Base-by-base conservation (phyloP, 164 flowering plant species). In the Macadamia integrifolia region DNA sequence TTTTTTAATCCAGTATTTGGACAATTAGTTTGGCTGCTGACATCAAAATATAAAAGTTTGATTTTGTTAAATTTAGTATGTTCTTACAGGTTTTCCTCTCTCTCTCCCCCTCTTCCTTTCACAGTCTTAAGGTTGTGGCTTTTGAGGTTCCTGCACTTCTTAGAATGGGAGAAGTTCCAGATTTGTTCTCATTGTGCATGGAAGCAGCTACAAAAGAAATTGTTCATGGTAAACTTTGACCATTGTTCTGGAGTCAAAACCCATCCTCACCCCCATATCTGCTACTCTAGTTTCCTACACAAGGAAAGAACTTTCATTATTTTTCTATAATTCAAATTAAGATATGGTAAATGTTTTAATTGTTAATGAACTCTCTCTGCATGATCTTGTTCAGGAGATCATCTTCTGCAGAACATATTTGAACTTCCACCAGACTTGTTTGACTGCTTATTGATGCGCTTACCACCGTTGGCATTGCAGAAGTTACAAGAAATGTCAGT, bases 341-440 rank as follows among this genome's bases (percentile, higher is more conserved):
- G 31, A 35, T 13, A 6, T 44, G 42, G 28, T 53, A 13, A 44
- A 3, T 6, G 43, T 43, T 15, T n/a, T 7, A 13, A 12, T 18
- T 30, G 52, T 31, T 61, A 58, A 72, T 28, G 43, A 15, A 35
- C 61, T 69, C 23, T 42, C 49, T 52, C 13, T 56, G 13, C 69
- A 31, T 71, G 56, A 61, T 61, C 42, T 61, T 65, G 23, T 30
- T 65, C 73, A 84, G 89, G 83, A 12, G 83, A 85, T 73, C 83
- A 77, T 67, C 31, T 66, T 71, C 3, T 72, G 17, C 68, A 79
- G 12, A 61, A 62, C 71, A 53, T 87, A 13, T 77, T 78, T 61
- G 90, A 90, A 52, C 79, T 90, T 69, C 93, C 93, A 0, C 17
- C 77, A 4, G 76, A 86, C 13, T 70, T 90, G 71, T 68, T 88